Evolutionary conservation across 805 yeast genomes (phyloP).

Genomic region (Candida taoyuanica): DNA sequence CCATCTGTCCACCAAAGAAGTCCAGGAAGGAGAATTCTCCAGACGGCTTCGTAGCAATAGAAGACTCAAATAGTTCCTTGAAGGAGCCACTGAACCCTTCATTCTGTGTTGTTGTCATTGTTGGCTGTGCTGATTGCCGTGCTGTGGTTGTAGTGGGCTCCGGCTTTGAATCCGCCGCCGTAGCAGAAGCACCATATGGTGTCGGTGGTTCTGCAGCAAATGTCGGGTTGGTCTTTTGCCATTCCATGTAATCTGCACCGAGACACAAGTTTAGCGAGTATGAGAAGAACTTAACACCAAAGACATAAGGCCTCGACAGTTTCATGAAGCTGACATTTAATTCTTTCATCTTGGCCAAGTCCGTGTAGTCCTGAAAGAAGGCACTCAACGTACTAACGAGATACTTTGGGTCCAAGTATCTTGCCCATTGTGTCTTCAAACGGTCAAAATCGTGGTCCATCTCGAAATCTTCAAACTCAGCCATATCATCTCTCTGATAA

Average conservation of each 20-base stretch:
- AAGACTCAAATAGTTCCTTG: constrained; percentile 11
- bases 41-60: constrained; percentile 5
- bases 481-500: neutral
- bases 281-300: constrained; percentile 6
- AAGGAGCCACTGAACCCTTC: constrained; percentile 9
- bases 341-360: constrained; percentile 3
- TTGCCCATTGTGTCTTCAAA: constrained; percentile 4
- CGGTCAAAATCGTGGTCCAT: constrained; percentile 5
- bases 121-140: neutral
- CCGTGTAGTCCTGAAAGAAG: neutral
- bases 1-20: constrained; percentile 7
- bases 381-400: constrained; percentile 3
- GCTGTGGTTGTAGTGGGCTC: neutral
- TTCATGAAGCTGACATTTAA: constrained; percentile 6
- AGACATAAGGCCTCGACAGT: constrained; percentile 2
- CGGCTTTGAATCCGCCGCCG: too few species aligned
- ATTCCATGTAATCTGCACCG: constrained; percentile 6
- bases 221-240: neutral
- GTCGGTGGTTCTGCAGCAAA: neutral
- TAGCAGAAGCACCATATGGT: too few species aligned
- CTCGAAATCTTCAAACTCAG: constrained; percentile 6
- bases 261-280: constrained; percentile 5
- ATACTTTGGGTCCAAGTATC: constrained; percentile 2
- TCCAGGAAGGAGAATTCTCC: constrained; percentile 7
- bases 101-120: neutral